Evolutionary conservation across 805 yeast species (phyloP).

Genomic region (Yarrowia bubula): DNA sequence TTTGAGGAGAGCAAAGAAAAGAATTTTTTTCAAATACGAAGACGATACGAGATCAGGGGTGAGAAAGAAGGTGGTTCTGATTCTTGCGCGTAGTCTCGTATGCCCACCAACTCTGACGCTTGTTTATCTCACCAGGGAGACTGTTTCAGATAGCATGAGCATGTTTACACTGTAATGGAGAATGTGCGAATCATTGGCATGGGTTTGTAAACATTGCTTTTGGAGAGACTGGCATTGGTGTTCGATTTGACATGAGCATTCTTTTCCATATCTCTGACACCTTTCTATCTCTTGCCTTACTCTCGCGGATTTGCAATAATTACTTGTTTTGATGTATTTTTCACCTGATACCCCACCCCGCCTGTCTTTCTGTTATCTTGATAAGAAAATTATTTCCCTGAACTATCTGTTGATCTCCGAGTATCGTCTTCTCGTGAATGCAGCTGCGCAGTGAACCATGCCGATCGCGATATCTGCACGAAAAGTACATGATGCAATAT

Average conservation of each 20-base stretch:
- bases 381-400: not conserved
- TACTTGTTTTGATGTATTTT: not conserved
- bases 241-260: too few relatives aligned
- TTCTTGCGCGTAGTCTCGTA: too few relatives aligned
- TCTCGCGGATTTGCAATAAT: too few relatives aligned
- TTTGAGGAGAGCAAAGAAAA: not conserved
- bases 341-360: not conserved
- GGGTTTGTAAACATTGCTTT: too few relatives aligned
- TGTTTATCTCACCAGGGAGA: too few relatives aligned
- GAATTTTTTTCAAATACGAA: not conserved
- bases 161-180: not conserved
- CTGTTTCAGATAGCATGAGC: not conserved
- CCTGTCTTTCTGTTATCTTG: not conserved
- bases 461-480: not conserved
- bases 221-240: too few relatives aligned
- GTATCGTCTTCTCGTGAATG: not conserved
- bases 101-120: too few relatives aligned
- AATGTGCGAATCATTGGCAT: not conserved
- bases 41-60: too few relatives aligned
- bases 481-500: not conserved
- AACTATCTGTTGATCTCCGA: not conserved
- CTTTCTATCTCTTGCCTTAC: too few relatives aligned
- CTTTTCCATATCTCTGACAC: too few relatives aligned
- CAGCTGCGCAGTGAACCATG: not conserved
- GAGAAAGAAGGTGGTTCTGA: too few relatives aligned